Percentiles rank a stretch among this genome's conserved stretches.
phyloP scores from a whole-genome alignment of 1,139 yeast species.

The Lodderomyces jiufengensis region DNA sequence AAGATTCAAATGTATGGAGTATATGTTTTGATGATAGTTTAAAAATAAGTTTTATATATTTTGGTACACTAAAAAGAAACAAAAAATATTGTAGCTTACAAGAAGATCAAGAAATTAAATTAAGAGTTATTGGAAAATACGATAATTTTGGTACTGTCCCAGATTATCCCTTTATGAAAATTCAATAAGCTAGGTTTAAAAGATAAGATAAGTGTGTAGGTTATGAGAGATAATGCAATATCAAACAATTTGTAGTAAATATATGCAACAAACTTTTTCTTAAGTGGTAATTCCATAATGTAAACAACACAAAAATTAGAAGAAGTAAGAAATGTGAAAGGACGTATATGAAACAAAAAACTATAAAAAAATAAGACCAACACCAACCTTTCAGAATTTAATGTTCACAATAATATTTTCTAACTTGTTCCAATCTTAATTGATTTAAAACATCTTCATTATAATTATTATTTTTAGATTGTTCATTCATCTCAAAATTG shows the following conservation, averaged over 20 bases:
- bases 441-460: conserved; percentile 16
- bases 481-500: conserved; percentile 20
- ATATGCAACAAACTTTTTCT: too few relatives aligned
- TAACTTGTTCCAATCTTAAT: conserved; percentile 18
- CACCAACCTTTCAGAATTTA: neutral
- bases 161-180: conserved; percentile 6
- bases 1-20: conserved; percentile 7
- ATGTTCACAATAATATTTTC: conserved; percentile 16
- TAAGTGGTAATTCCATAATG: too few relatives aligned
- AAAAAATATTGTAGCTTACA: conserved; percentile 3
- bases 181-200: too few relatives aligned
- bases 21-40: conserved; percentile 6
- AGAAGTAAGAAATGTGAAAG: too few relatives aligned
- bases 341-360: too few relatives aligned
- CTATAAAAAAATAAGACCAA: neutral
- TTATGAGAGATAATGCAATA: too few relatives aligned
- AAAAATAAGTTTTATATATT: conserved; percentile 6
- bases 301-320: too few relatives aligned
- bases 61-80: conserved; percentile 7
- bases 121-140: conserved; percentile 9
- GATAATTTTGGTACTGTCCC: conserved; percentile 10
- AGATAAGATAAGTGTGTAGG: too few relatives aligned
- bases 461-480: conserved; percentile 16
- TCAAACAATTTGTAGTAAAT: too few relatives aligned
- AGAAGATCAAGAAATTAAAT: conserved; percentile 5